A percentile compares a stretch with the other conserved stretches of the same genome.
These are phyloP conservation scores for Lentinula novae-zelandiae DNA, from an alignment of 1,284 basidiomycete genomes.

Conservation along the genomic window DNA sequence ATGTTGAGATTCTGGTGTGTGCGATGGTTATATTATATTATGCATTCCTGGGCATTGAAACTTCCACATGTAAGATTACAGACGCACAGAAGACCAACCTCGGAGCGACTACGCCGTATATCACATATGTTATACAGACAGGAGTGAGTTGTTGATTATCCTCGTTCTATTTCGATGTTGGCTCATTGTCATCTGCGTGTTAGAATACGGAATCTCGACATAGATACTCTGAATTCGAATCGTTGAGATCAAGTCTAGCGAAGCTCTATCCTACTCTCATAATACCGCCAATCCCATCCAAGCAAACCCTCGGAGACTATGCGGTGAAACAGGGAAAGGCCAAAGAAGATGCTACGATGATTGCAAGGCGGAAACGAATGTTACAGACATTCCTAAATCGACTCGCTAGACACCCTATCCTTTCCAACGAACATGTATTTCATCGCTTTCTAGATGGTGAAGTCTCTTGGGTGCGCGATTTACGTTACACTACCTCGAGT, in stretches of 20 bases:
- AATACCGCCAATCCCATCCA: conserved; percentile 96
- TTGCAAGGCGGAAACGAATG: conserved; percentile 90
- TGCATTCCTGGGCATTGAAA: neutral
- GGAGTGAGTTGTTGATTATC: conserved; percentile 58
- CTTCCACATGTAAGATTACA: conserved; percentile 57
- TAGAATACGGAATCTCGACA: conserved; percentile 84
- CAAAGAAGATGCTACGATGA: conserved; percentile 93
- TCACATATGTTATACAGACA: conserved; percentile 90
- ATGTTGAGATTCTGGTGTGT: conserved; percentile 73
- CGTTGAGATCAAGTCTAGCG: conserved; percentile 79
- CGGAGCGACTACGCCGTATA: conserved; percentile 85
- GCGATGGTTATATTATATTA: neutral
- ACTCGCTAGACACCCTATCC: conserved; percentile 84
- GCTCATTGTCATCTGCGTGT: neutral
- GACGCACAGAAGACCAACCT: conserved; percentile 95
- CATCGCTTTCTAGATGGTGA: conserved; percentile 95
- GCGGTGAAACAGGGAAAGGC: conserved; percentile 97
- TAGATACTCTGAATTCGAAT: conserved; percentile 97
- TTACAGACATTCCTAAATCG: conserved; percentile 94
- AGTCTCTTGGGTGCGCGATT: conserved; percentile 80
- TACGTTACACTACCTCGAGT: neutral
- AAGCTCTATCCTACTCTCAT: conserved; percentile 95
- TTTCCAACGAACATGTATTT: conserved; percentile 93
- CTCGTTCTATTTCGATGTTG: neutral
- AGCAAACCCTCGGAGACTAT: conserved; percentile 95